These are phyloP conservation scores for Dryas alaskensis DNA, from an alignment of 306 rosid species.

Conservation along the genomic window DNA sequence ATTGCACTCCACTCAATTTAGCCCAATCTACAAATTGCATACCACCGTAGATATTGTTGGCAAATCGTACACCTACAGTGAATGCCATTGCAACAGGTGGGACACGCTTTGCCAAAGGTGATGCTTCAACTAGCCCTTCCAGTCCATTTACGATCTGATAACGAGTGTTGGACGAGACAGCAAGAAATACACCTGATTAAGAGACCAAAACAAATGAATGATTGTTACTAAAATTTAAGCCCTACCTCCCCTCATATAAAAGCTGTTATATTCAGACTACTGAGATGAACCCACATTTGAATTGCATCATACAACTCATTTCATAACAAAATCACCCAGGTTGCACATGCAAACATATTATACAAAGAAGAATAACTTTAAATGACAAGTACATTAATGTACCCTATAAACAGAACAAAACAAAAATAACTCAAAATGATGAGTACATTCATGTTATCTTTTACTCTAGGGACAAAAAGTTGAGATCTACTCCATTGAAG, in stretches of 20 bases:
- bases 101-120: slow-evolving; percentile 65
- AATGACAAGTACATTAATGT: neutral
- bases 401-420: neutral
- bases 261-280: neutral
- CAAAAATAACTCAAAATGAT: neutral
- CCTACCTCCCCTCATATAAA: too few species aligned
- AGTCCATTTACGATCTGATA: slow-evolving; percentile 85
- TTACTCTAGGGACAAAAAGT: neutral
- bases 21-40: slow-evolving; percentile 99
- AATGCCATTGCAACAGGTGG: slow-evolving; percentile 85
- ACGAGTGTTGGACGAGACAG: slow-evolving; percentile 85
- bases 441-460: neutral
- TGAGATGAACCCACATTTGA: neutral
- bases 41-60: slow-evolving; percentile 90
- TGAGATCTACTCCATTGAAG: neutral
- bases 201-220: slow-evolving; percentile 1
- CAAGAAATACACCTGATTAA: slow-evolving; percentile 78
- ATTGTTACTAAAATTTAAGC: too few species aligned
- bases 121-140: slow-evolving; percentile 73
- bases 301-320: neutral
- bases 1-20: slow-evolving; percentile 80
- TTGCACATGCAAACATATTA: neutral
- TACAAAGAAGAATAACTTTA: neutral
- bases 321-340: neutral
- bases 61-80: slow-evolving; percentile 78